Percentiles rank a stretch among this genome's conserved stretches.
Conservation (phyloP, 2,329 filamentous ascomycete species). For the Pseudocercospora musae region DNA sequence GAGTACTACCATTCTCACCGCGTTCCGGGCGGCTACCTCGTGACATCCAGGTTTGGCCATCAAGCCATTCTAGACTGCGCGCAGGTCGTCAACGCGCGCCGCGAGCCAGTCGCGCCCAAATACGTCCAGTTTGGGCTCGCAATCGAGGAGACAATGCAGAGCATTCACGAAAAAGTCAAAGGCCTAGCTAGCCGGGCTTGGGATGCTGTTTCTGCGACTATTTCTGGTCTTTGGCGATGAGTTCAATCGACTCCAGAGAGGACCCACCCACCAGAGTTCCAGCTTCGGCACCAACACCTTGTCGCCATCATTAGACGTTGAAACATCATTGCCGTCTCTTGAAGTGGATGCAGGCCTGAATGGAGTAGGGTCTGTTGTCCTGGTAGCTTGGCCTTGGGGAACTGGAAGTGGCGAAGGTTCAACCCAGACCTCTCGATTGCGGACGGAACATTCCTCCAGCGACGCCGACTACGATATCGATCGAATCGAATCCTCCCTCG, state of each 20-base stretch:
- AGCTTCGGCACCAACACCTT: background rate
- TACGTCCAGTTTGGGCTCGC: background rate
- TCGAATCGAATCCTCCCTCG: background rate
- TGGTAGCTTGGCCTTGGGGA: background rate
- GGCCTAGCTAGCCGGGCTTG: background rate
- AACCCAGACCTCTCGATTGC: background rate
- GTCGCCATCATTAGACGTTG: background rate
- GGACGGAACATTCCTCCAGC: background rate
- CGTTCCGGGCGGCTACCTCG: background rate
- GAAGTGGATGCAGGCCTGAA: background rate
- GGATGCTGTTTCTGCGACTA: background rate
- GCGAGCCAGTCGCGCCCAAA: background rate
- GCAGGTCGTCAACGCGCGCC: background rate
- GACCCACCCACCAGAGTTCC: background rate
- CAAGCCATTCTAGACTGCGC: background rate
- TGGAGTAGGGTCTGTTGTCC: slow-evolving; percentile 2
- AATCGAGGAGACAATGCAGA: background rate
- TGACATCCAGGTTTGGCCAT: background rate
- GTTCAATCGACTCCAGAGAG: background rate
- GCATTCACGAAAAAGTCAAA: background rate
- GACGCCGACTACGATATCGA: background rate
- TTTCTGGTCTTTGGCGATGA: background rate
- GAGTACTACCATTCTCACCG: background rate
- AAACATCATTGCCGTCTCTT: background rate
- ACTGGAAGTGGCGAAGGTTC: background rate